These are phyloP conservation scores for Nannochloris sp. DNA, from an alignment of 139 green algal genomes.

Conservation along the genomic window DNA sequence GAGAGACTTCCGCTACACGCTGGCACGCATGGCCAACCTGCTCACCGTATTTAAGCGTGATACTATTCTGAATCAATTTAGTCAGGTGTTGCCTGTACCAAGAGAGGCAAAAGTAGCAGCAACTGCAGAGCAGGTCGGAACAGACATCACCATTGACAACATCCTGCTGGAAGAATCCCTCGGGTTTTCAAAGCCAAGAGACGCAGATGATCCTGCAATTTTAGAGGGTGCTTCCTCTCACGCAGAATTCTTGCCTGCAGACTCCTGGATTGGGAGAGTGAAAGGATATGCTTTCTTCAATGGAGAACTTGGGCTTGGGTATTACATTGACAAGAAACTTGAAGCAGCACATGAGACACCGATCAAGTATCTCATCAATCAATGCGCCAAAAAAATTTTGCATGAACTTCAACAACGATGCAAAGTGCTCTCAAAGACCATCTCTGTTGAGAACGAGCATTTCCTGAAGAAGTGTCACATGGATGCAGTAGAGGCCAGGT, in stretches of 20 bases:
- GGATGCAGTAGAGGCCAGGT: not conserved
- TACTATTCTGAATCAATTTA: not conserved
- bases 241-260: not conserved
- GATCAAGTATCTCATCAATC: not conserved
- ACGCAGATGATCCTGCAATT: not conserved
- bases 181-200: not conserved
- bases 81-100: not conserved
- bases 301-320: not conserved
- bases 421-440: not conserved
- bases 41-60: not conserved
- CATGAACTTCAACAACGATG: not conserved
- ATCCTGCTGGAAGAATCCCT: not conserved
- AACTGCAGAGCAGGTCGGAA: too few relatives aligned
- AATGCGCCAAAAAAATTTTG: not conserved
- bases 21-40: not conserved
- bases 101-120: not conserved
- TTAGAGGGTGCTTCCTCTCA: not conserved
- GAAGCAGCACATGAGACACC: not conserved
- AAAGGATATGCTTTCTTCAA: slow-evolving; percentile 8
- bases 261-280: slow-evolving; percentile 3
- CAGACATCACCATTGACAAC: too few relatives aligned
- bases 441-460: not conserved
- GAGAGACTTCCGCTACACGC: not conserved
- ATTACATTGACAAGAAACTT: not conserved
- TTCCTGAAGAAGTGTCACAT: slow-evolving; percentile 6